Evolutionary conservation across 371 early-diverging fungal genomes (phyloP).

Genomic region (Mycotypha africana): DNA sequence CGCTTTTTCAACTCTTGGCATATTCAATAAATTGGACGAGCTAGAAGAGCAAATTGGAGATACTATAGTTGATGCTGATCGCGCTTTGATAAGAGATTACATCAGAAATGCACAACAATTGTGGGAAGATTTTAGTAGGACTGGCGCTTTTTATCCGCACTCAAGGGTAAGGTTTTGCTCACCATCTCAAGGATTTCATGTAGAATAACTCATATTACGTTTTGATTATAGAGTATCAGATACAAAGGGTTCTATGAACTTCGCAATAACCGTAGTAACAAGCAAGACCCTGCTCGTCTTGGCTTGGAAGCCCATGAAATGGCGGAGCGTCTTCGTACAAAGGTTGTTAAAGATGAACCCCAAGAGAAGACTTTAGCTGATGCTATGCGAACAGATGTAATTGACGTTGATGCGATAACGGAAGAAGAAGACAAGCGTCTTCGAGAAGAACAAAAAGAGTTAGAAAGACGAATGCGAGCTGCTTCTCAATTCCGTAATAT

Average conservation of each 20-base stretch:
- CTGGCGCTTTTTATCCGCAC: slow-evolving; percentile 54
- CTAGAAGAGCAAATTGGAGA: slow-evolving; percentile 21
- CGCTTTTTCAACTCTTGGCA: neutral
- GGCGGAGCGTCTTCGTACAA: slow-evolving; percentile 25
- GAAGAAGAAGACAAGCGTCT: slow-evolving; percentile 28
- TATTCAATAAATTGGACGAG: slow-evolving; percentile 30
- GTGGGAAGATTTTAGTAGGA: slow-evolving; percentile 45
- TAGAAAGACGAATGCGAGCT: slow-evolving; percentile 8
- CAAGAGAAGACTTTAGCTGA: slow-evolving; percentile 10
- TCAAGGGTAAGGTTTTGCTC: slow-evolving; percentile 23
- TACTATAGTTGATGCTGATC: slow-evolving; percentile 15
- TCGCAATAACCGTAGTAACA: too few relatives aligned
- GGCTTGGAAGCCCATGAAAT: slow-evolving; percentile 25
- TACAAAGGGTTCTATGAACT: slow-evolving; percentile 30
- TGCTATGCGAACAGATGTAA: too few relatives aligned
- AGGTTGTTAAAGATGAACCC: slow-evolving; percentile 9
- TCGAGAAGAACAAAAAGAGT: slow-evolving; percentile 23
- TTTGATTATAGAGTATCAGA: slow-evolving; percentile 4
- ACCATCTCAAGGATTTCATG: too few relatives aligned
- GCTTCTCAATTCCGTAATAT: slow-evolving; percentile 47
- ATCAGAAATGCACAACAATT: slow-evolving; percentile 42
- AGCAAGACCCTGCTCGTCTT: too few relatives aligned
- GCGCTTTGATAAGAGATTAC: slow-evolving; percentile 38
- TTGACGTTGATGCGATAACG: too few relatives aligned
- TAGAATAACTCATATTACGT: neutral